These are phyloP conservation scores for Polyporus tsugae DNA, from an alignment of 1,284 basidiomycete species.

Conservation along the genomic window DNA sequence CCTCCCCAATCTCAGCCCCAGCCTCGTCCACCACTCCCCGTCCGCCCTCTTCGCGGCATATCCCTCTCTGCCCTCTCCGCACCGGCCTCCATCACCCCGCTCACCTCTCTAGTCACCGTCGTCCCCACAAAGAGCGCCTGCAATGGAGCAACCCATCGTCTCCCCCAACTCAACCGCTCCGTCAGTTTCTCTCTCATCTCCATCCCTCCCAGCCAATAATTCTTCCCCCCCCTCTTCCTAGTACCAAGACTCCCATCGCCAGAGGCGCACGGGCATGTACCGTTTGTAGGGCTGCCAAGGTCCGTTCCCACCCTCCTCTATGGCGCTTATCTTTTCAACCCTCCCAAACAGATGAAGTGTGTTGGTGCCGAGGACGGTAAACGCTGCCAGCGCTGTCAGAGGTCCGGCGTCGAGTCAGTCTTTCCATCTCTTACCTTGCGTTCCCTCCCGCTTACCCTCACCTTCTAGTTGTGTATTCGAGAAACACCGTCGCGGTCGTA, in stretches of 20 bases:
- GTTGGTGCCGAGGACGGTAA: slow-evolving; percentile 87
- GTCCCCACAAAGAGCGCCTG: slow-evolving; percentile 7
- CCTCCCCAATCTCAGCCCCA: slow-evolving; percentile 9
- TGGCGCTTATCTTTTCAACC: slow-evolving; percentile 18
- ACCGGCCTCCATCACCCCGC: slow-evolving; percentile 14
- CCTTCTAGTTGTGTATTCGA: slow-evolving; percentile 76
- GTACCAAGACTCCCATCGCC: slow-evolving; percentile 64
- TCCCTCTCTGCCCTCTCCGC: slow-evolving; percentile 2
- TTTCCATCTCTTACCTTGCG: slow-evolving; percentile 19
- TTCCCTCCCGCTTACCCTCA: slow-evolving; percentile 10
- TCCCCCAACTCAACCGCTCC: slow-evolving; percentile 22
- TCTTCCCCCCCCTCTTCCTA: slow-evolving; percentile 29
- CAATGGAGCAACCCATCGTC: slow-evolving; percentile 30
- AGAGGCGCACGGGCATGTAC: slow-evolving; percentile 82
- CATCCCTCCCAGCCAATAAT: neutral
- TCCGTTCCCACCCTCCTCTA: slow-evolving; percentile 39
- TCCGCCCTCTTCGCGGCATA: neutral
- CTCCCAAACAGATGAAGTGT: slow-evolving; percentile 77
- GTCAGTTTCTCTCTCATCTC: slow-evolving; percentile 16
- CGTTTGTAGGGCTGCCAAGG: slow-evolving; percentile 84
- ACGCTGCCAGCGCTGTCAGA: slow-evolving; percentile 82
- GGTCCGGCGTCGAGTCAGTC: slow-evolving; percentile 74
- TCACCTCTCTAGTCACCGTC: slow-evolving; percentile 29
- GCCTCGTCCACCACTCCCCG: neutral
- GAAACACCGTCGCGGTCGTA: slow-evolving; percentile 85